These are phyloP conservation scores for Plenodomus biglobosus DNA, from an alignment of 2,329 filamentous ascomycete species.

Conservation along the genomic window DNA sequence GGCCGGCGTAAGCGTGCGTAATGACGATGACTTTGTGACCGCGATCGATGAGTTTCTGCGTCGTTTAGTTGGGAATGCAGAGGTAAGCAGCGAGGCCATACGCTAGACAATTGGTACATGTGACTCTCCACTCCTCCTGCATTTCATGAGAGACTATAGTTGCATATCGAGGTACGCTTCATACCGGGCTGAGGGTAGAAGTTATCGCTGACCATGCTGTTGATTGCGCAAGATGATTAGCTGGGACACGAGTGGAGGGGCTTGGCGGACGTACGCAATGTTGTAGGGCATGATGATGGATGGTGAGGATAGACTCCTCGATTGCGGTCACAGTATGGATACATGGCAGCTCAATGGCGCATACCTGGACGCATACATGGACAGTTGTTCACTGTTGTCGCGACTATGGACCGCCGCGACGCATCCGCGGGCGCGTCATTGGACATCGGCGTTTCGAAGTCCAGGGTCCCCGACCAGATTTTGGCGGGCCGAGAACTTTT, in stretches of 20 bases:
- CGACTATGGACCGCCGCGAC: not conserved
- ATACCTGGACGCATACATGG: constrained; percentile 3
- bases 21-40: constrained; percentile 98
- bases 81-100: constrained; percentile 35
- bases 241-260: not conserved
- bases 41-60: constrained; percentile 86
- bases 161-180: constrained; percentile 8
- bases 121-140: constrained; percentile 89
- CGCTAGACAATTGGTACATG: constrained; percentile 92
- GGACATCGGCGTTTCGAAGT: constrained; percentile 28
- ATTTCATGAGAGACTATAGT: constrained; percentile 20
- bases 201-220: constrained; percentile 94
- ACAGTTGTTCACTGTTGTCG: not conserved
- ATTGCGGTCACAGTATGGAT: constrained; percentile 7
- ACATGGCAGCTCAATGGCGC: constrained; percentile 27
- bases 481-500: constrained; percentile 29
- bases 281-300: constrained; percentile 63
- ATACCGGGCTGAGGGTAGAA: constrained; percentile 92
- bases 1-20: constrained; percentile 89
- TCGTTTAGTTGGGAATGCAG: constrained; percentile 11
- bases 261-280: constrained; percentile 59
- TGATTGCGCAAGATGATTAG: constrained; percentile 13
- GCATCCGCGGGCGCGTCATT: constrained; percentile 19
- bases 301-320: constrained; percentile 25
- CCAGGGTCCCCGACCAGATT: constrained; percentile 30